Evolutionary conservation across 371 early-diverging fungal genomes (phyloP).

Genomic region (Mucor racemosus): DNA sequence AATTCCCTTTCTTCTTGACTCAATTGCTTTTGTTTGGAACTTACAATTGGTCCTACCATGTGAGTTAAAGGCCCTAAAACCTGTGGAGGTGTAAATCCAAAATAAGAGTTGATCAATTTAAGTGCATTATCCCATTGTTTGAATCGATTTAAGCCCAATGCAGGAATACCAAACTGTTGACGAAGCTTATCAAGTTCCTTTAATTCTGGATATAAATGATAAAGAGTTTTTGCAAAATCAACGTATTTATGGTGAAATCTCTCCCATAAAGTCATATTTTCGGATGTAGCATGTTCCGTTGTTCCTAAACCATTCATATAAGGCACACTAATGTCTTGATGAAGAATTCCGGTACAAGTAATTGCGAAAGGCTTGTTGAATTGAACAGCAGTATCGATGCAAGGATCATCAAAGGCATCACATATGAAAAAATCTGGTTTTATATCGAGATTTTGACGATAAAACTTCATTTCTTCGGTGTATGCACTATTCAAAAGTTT

Average conservation of each 20-base stretch:
- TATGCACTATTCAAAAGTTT: slow-evolving; percentile 17
- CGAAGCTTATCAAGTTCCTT: slow-evolving; percentile 11
- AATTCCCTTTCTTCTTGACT: slow-evolving; percentile 14
- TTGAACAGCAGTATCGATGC: slow-evolving; percentile 16
- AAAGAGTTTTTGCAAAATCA: background rate
- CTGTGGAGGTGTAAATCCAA: slow-evolving; percentile 32
- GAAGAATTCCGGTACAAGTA: slow-evolving; percentile 16
- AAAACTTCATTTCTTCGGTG: slow-evolving; percentile 4
- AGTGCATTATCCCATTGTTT: slow-evolving; percentile 11
- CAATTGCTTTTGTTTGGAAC: slow-evolving; percentile 8
- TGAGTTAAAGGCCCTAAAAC: slow-evolving; percentile 35
- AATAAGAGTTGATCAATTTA: slow-evolving; percentile 34
- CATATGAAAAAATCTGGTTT: slow-evolving; percentile 2
- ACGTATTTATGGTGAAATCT: slow-evolving; percentile 32
- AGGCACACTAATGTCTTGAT: slow-evolving; percentile 30
- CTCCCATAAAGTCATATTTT: slow-evolving; percentile 18
- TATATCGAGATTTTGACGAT: background rate
- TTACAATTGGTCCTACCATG: slow-evolving; percentile 36
- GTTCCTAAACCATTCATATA: slow-evolving; percentile 27
- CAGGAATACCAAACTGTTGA: slow-evolving; percentile 8
- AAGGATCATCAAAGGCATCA: slow-evolving; percentile 20
- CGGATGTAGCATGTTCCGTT: slow-evolving; percentile 18
- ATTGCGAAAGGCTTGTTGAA: slow-evolving; percentile 14
- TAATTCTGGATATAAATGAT: slow-evolving; percentile 7
- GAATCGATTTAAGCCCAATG: background rate